Base-by-base conservation (phyloP, 2,329 filamentous ascomycete species). In the Knufia petricola region DNA sequence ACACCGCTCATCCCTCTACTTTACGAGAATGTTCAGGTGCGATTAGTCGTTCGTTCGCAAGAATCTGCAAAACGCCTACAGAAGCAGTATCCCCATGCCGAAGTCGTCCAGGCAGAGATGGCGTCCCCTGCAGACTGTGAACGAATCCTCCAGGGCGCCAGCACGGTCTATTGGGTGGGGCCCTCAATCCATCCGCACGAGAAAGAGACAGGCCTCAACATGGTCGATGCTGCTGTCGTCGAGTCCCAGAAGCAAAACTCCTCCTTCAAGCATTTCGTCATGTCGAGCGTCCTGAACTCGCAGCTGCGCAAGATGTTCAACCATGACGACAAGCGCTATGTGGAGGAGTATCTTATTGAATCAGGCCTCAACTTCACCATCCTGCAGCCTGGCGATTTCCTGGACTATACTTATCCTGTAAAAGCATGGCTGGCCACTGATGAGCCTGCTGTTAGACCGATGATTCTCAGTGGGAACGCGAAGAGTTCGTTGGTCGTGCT, bases 341-440 rank as follows among this genome's bases (percentile, higher is more conserved):
- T 66, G 20, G 66, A 69, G 50, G 63, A 68, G 50, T 56, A 60
- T 20, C 52, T 68, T 2, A 62, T 65, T 23, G 63, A 65, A 47
- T 61, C 57, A 31, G 58, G 56, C 3, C 52, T 67, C 3, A 54
- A 56, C 26, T 65, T 60, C 41, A 68, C 65, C 3, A 46, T 43
- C 44, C 46, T 52, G 31, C 34, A 52, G 12, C 37, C 37, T 12
- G 21, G n/a, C 12, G 17, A 17, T 10, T 39, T 39, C 12, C 17
- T 39, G 15, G 37, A 39, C 17, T 19, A 6, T 6, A 28, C 26
- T 28, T 28, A 6, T 12, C n/a, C n/a, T n/a, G 26, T 28, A 12
- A 6, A 28, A 6, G 6, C 12, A 28, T 6, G 6, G 6, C 26
- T 6, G 26, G 6, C 6, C 6, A 28, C 6, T 28, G 6, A 12